Evolutionary conservation across 257 asterid species (phyloP).

Genomic region (Ballota nigra): DNA sequence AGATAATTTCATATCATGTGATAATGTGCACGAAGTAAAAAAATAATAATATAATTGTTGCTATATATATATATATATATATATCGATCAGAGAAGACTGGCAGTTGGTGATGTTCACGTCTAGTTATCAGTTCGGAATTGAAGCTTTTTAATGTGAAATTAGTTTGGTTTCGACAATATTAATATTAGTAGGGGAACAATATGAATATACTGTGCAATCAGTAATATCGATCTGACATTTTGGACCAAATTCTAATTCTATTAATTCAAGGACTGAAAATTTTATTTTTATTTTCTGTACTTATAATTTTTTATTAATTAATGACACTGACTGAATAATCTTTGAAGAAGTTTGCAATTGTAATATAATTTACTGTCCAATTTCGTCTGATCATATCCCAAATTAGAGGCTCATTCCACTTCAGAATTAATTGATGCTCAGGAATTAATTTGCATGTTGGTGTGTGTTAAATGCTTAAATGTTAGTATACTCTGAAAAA

Average conservation of each 20-base stretch:
- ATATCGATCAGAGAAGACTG: slow-evolving; percentile 1
- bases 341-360: no score
- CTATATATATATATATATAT: no score
- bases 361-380: no score
- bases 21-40: not conserved
- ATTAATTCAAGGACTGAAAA: not conserved
- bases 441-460: no score
- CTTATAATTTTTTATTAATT: no score
- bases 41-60: not conserved
- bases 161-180: not conserved
- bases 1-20: not conserved
- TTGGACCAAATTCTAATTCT: not conserved
- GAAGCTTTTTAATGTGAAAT: not conserved
- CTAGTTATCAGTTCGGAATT: slow-evolving; percentile 26
- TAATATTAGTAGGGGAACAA: slow-evolving; percentile 22
- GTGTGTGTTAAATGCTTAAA: no score
- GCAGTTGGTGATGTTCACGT: not conserved
- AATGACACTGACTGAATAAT: no score
- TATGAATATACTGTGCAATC: slow-evolving; percentile 23
- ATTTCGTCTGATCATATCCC: no score
- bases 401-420: no score
- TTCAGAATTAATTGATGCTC: no score
- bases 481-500: no score
- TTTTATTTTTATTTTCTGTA: no score
- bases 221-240: slow-evolving; percentile 21